Conservation (phyloP, 305 asterid species). For the Caryopteris hybrid region DNA sequence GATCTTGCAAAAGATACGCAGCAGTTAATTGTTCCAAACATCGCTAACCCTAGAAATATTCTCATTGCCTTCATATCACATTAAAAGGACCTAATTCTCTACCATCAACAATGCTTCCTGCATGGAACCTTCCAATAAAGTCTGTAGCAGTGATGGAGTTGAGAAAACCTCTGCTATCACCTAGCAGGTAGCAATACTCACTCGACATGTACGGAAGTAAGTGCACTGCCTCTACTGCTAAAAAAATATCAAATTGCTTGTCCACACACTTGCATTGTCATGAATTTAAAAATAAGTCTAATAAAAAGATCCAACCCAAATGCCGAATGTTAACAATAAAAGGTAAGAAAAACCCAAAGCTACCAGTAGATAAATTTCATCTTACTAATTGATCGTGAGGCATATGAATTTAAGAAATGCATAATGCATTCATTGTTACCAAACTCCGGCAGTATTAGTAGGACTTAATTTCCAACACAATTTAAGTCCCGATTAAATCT, state of each 20-base stretch:
- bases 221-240: not conserved
- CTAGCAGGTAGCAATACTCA: not conserved
- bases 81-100: not conserved
- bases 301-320: not conserved
- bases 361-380: not conserved
- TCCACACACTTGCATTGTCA: not conserved
- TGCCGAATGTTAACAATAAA: not conserved
- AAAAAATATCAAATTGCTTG: not conserved
- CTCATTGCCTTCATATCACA: not conserved
- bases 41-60: not conserved
- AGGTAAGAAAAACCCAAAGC: not conserved
- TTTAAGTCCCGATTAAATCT: not conserved
- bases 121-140: not conserved
- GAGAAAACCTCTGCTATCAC: not conserved
- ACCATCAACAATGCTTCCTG: not conserved
- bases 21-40: not conserved
- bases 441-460: not conserved
- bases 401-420: not conserved
- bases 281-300: not conserved
- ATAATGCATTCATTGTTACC: not conserved
- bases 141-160: not conserved
- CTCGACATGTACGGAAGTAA: not conserved
- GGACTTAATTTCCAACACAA: not conserved
- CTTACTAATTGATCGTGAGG: not conserved
- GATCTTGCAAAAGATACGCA: not conserved